Percentiles rank a stretch among this genome's conserved stretches.
Conservation (phyloP, 2,329 filamentous ascomycete species). For the Bertia moriformis region DNA sequence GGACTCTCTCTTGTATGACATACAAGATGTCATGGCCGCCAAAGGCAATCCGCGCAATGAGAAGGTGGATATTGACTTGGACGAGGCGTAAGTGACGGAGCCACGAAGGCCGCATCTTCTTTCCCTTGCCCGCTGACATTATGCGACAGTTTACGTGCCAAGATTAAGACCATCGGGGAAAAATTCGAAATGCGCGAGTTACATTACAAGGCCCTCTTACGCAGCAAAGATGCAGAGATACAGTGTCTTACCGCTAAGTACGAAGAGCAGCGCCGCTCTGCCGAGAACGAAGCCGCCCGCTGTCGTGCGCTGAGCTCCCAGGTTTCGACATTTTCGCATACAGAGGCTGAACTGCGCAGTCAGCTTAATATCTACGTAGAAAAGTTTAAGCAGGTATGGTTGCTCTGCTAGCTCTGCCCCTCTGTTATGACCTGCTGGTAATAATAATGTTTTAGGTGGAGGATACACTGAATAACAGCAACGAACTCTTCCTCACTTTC, state of each 20-base stretch:
- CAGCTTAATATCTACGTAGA: constrained; percentile 98
- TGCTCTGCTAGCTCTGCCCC: constrained; percentile 5
- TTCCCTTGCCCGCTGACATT: background rate
- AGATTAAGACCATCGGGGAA: constrained; percentile 1
- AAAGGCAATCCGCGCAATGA: constrained; percentile 72
- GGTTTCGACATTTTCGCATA: constrained; percentile 90
- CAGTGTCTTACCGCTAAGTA: constrained; percentile 79
- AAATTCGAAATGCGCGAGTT: background rate
- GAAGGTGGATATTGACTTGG: constrained; percentile 71
- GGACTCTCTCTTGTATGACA: constrained; percentile 63
- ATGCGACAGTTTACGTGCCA: background rate
- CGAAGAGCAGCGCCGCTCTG: constrained; percentile 77
- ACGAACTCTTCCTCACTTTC: constrained; percentile 92
- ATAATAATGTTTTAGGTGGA: constrained; percentile 56
- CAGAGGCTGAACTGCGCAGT: constrained; percentile 80
- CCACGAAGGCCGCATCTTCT: background rate
- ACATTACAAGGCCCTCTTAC: constrained; percentile 53
- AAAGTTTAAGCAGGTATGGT: constrained; percentile 95
- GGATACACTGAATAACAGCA: constrained; percentile 95
- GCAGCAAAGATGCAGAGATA: constrained; percentile 89
- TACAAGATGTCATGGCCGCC: constrained; percentile 77
- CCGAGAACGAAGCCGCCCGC: constrained; percentile 66
- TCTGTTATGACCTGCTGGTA: constrained; percentile 9
- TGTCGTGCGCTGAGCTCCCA: constrained; percentile 78
- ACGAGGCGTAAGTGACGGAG: constrained; percentile 64